Conservation (phyloP, 805 yeast genomes). For the Hanseniaspora taiwanica region DNA sequence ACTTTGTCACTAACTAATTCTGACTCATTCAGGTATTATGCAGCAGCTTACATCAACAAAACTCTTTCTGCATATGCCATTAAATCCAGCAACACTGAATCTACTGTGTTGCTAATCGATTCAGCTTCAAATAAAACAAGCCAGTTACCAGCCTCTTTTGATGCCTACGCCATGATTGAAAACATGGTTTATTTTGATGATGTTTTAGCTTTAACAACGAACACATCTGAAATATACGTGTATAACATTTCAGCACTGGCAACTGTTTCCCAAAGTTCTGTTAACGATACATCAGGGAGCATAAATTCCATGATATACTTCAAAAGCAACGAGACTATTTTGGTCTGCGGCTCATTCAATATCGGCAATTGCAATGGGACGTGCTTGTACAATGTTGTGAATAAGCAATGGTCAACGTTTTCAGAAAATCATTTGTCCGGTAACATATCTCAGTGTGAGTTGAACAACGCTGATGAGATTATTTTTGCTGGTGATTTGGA, state of each 20-base stretch:
- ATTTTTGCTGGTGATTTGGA: slow-evolving; percentile 44
- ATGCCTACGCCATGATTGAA: background rate
- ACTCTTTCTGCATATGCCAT: slow-evolving; percentile 50
- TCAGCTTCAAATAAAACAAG: slow-evolving; percentile 1
- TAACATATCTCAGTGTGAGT: slow-evolving; percentile 38
- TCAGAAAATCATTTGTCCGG: slow-evolving; percentile 33
- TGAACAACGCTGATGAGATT: slow-evolving; percentile 27
- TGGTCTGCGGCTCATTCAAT: slow-evolving; percentile 62
- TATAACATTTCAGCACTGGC: slow-evolving; percentile 34
- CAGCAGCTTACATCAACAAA: slow-evolving; percentile 33
- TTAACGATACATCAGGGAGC: slow-evolving; percentile 22
- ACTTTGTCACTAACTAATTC: slow-evolving; percentile 6
- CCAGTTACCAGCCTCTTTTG: slow-evolving; percentile 2
- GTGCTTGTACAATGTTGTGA: slow-evolving; percentile 49
- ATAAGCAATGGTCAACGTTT: slow-evolving; percentile 39
- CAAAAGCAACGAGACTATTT: slow-evolving; percentile 26
- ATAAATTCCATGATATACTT: slow-evolving; percentile 32
- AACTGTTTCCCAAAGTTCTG: slow-evolving; percentile 24
- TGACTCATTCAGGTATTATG: slow-evolving; percentile 11
- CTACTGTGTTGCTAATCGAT: slow-evolving; percentile 3
- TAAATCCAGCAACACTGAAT: slow-evolving; percentile 26
- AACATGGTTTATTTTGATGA: slow-evolving; percentile 6
- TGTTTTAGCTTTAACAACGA: slow-evolving; percentile 9
- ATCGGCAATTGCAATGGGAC: slow-evolving; percentile 53
- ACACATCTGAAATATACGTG: slow-evolving; percentile 10